Percentiles rank a stretch among this genome's conserved stretches.
These are phyloP conservation scores for Aspergillus heteromorphus DNA, from an alignment of 495 filamentous ascomycete species.

Conservation along the genomic window DNA sequence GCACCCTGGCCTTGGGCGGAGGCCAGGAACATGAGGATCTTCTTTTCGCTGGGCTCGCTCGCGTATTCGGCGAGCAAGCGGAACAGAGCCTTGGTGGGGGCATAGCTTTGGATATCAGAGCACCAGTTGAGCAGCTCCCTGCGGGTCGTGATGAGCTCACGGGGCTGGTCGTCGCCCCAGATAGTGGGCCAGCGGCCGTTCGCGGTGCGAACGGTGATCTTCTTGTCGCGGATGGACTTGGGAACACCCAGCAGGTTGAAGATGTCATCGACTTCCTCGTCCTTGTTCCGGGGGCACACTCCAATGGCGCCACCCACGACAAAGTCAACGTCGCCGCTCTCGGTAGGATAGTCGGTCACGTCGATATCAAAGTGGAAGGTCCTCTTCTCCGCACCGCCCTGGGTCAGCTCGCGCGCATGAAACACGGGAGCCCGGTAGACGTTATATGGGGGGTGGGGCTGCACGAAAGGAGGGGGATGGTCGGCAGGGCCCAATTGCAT, in stretches of 20 bases:
- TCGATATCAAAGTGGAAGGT: conserved; percentile 97
- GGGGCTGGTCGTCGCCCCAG: conserved; percentile 86
- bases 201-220: conserved; percentile 68
- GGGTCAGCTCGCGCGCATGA: conserved; percentile 79
- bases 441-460: conserved; percentile 89
- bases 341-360: conserved; percentile 88
- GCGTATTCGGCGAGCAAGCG: conserved; percentile 84
- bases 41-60: conserved; percentile 72
- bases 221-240: conserved; percentile 71
- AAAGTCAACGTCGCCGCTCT: conserved; percentile 79
- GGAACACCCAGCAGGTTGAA: conserved; percentile 76
- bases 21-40: conserved; percentile 77
- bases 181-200: conserved; percentile 93
- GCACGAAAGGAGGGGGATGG: conserved; percentile 82
- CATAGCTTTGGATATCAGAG: conserved; percentile 84
- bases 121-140: conserved; percentile 93
- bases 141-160: conserved; percentile 80
- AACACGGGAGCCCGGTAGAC: conserved; percentile 83
- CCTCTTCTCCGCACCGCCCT: conserved; percentile 86
- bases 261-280: conserved; percentile 71
- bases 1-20: conserved; percentile 87
- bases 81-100: conserved; percentile 83
- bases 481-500: conserved; percentile 31
- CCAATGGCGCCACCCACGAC: conserved; percentile 96
- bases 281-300: conserved; percentile 80